Percentiles rank a stretch among this genome's conserved stretches.
phyloP scores from a whole-genome alignment of 2,329 filamentous ascomycete genomes.

The Fusarium equiseti region DNA sequence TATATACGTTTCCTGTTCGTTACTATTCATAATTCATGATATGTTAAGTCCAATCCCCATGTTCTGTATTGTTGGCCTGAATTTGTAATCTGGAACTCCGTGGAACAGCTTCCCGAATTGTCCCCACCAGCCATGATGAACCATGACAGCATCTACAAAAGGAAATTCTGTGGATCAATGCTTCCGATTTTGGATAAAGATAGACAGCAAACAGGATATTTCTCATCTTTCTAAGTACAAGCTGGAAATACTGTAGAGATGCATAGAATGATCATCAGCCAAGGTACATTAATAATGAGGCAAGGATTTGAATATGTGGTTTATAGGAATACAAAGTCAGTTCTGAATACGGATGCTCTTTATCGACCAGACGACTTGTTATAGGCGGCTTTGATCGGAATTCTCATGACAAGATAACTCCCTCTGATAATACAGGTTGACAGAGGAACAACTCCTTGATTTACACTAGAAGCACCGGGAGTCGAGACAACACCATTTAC shows the following conservation, averaged over 20 bases:
- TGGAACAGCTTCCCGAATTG: slow-evolving; percentile 16
- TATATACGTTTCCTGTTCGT: background rate
- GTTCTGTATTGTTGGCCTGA: background rate
- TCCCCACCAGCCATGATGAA: slow-evolving; percentile 5
- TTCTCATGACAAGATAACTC: background rate
- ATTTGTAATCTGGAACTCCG: slow-evolving; percentile 31
- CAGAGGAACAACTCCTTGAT: background rate
- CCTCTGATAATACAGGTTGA: background rate
- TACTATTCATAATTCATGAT: background rate
- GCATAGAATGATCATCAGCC: background rate
- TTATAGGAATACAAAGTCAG: background rate
- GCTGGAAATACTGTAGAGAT: background rate
- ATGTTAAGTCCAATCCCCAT: background rate
- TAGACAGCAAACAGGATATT: background rate
- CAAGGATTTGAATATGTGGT: background rate
- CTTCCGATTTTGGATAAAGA: background rate
- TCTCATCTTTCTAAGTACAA: background rate
- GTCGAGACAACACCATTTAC: background rate
- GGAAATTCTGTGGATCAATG: background rate
- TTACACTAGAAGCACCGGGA: background rate
- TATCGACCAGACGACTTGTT: background rate
- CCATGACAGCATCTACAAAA: background rate
- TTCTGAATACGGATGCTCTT: background rate
- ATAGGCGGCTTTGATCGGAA: background rate
- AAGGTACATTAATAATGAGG: background rate